Base-by-base conservation (phyloP, 1,284 basidiomycete genomes). In the Pisolithus thermaeus region DNA sequence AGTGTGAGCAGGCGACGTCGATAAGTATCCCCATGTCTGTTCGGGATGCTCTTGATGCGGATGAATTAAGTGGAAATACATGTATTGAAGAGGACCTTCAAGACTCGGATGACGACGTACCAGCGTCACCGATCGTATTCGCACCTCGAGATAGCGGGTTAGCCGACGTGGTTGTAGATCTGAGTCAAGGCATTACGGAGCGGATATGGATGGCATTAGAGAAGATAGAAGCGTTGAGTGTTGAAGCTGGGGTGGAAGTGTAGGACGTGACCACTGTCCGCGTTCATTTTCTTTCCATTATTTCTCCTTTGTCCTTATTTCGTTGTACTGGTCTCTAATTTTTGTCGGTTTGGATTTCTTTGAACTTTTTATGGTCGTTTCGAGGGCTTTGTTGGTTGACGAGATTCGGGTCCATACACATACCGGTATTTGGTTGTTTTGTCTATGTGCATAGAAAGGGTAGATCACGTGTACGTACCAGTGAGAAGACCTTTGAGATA, bases 181-280 rank as follows among this genome's bases (percentile, higher is more conserved):
- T 62, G 7, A 51, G 51, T 12, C 4, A 20, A 30, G 44, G 18
- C 3, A 36, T 52, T n/a, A 25, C 54, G 8, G 52, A 56, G 30
- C 37, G 20, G 11, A 53, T 66, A 42, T 59, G 38, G 55, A 55
- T 57, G 49, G 61, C 54, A 7, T 41, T 66, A 36, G 64, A 36
- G 22, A 66, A 57, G 42, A 63, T 66, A 62, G 59, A 22, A 7
- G 55, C 66, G 20, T 55, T 9, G 39, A 14, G 12, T 4, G 32
- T 35, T 35, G 32, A 35, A 4, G 32, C 32, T 5, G 12, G 4
- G 32, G 12, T 35, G 12, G 6, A 35, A 3, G 32, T 35, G 32
- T 35, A 18, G 9, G 22, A 7, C 18, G 18, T 27, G 25, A 25
- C 25, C 12, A 40, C 3, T 12, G 12, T 20, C 39, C 4, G 39